Evolutionary conservation across 192 early-diverging fungal species (phyloP).

Genomic region (Physocladia obscura): DNA sequence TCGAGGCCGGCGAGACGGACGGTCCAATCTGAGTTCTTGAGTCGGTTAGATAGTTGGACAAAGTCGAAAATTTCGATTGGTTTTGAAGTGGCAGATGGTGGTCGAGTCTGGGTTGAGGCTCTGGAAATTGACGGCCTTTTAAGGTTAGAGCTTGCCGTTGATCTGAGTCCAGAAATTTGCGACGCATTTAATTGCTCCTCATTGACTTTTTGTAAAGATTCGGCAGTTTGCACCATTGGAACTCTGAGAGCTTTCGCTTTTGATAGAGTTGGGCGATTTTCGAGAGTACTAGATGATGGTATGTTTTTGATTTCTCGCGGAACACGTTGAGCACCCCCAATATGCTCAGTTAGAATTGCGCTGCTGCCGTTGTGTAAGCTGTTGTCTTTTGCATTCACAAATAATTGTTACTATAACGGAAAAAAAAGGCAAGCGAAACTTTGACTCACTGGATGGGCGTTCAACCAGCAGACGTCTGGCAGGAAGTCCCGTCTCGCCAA

Average conservation of each 20-base stretch:
- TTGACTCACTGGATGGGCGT: background rate
- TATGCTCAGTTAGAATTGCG: constrained; percentile 15
- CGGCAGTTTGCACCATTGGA: constrained; percentile 2
- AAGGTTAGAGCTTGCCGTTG: background rate
- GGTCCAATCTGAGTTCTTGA: constrained; percentile 29
- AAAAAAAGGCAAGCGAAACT: too few species aligned
- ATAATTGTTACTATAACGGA: too few species aligned
- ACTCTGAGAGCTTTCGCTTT: constrained; percentile 12
- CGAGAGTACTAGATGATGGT: background rate
- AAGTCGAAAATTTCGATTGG: background rate
- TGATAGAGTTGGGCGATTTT: background rate
- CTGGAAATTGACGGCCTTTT: background rate
- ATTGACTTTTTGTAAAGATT: background rate
- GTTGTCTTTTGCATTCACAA: too few species aligned
- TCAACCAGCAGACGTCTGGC: constrained; percentile 4
- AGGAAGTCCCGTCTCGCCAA: background rate
- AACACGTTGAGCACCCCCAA: constrained; percentile 24
- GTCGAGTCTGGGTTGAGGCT: background rate
- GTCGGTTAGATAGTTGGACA: background rate
- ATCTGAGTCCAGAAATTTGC: background rate
- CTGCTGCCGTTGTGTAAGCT: too few species aligned
- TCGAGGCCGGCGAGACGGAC: constrained; percentile 19
- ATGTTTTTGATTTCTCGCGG: background rate
- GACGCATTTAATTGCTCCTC: background rate
- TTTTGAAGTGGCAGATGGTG: background rate